Conservation (phyloP, 257 asterid genomes). For the Ligustrum vulgare region DNA sequence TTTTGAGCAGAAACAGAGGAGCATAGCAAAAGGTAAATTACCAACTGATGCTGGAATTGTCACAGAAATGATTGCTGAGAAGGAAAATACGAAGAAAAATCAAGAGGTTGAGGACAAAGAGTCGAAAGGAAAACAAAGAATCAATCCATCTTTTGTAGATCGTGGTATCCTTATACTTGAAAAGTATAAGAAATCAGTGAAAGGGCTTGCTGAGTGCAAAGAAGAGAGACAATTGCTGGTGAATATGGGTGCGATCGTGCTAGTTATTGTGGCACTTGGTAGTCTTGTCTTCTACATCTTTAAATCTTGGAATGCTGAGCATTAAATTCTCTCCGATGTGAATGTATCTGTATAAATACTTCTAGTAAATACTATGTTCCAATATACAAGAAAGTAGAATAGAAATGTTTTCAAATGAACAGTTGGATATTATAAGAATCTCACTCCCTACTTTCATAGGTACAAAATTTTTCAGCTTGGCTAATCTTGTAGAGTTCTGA, state of each 20-base stretch:
- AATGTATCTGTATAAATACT: not conserved
- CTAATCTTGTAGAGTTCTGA: too few species aligned
- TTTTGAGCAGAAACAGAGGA: not conserved
- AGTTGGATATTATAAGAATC: too few species aligned
- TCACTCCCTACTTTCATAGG: too few species aligned
- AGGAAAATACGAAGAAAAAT: slow-evolving; percentile 17
- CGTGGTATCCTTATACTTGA: slow-evolving; percentile 7
- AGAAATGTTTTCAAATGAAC: too few species aligned
- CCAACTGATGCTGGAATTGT: not conserved
- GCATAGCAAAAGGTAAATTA: not conserved
- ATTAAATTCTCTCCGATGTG: not conserved
- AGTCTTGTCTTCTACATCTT: slow-evolving; percentile 48
- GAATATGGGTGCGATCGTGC: slow-evolving; percentile 63
- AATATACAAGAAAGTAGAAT: too few species aligned
- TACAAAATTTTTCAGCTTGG: too few species aligned
- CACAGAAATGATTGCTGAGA: slow-evolving; percentile 7
- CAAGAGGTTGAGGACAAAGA: slow-evolving; percentile 2
- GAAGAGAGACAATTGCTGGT: slow-evolving; percentile 65
- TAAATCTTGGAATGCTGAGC: slow-evolving; percentile 25
- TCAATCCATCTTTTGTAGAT: slow-evolving; percentile 12
- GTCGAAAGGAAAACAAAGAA: slow-evolving; percentile 18
- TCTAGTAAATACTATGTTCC: too few species aligned
- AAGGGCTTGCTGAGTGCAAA: slow-evolving; percentile 35
- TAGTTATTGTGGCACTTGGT: slow-evolving; percentile 63
- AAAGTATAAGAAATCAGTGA: slow-evolving; percentile 38